Evolutionary conservation across 805 yeast genomes (phyloP), one percentile per base, ranked within the genome.

Genomic region (Candida boleticola): DNA sequence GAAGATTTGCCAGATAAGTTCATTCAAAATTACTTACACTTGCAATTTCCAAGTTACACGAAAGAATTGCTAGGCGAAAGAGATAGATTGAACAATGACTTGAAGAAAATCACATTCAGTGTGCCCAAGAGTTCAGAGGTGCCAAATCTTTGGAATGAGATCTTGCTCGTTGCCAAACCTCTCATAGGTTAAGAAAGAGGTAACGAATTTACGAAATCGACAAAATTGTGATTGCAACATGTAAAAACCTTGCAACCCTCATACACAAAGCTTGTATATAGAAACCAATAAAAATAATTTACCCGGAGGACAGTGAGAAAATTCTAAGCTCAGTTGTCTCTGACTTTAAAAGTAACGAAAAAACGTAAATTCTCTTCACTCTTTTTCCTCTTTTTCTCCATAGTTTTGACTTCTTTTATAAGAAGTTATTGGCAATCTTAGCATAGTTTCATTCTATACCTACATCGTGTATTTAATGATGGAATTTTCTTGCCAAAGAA

Each of bases 401-500:
- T 30, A 17, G 27, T 19, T 14, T 25, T 10, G 25, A n/a, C n/a
- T n/a, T n/a, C 16, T 10, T 37, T 20, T 19, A 18, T 17, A 29
- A 17, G 33, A 37, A 39, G 39, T 26, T 7, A 32, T 43, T 61
- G 71, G 73, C 72, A 66, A 62, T 55, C 68, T 65, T 54, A 66
- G 73, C 74, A 68, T 68, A 68, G 74, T 68, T 66, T 68, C 74
- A 64, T 68, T 60, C 44, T 49, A 61, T 62, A 59, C 61, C 41
- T 16, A 41, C 19, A 32, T 57, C 50, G 52, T 66, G 69, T 64
- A 63, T 60, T 54, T 45, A 64, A 68, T 66, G 74, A 68, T 68
- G 74, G 74, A 66, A 64, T 60, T 63, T 59, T 48, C 56, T 63
- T 68, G 74, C 72, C 74, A 60, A 41, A 68, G 60, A 67, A 31